Evolutionary conservation across 371 early-diverging fungal genomes (phyloP), one percentile per base, ranked within the genome.

Genomic region (Rhizopus delemar): DNA sequence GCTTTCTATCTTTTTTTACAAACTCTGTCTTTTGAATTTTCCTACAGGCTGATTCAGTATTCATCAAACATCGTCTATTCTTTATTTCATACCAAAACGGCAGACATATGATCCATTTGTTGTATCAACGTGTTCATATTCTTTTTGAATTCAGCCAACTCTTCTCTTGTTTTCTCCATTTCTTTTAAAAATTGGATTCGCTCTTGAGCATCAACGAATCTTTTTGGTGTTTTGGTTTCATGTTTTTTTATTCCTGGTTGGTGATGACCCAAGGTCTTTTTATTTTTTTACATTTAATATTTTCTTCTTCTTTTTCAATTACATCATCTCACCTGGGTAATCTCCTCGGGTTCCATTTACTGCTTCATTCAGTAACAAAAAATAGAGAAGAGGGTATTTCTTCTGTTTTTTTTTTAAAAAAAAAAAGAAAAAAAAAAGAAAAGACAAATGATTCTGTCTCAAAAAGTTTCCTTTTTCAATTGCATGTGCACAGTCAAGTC

Each of bases 81-180:
- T 33, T 46, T 34, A 16, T 32, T 29, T 28, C 60, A 62, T 71
- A 84, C 69, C 69, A 87, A 68, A 57, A 84, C 85, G 2, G 73
- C 39, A 6, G 78, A 71, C 62, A 87, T 84, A 38, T 76, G 79
- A 16, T 80, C 70, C 77, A 87, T 79, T 46, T 87, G 85, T 33
- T 78, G 73, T 8, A 80, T 69, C 8, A 87, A 64, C 2, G 75
- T 78, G 28, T 76, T 78, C 63, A 87, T 70, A 41, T 87, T 84
- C 43, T 71, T 71, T 29, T 82, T 74, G 53, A 85, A 85, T 32
- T 76, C 61, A 32, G 68, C 71, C 11, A 87, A 56, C 22, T 85
- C 84, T 38, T 79, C 65, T 43, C 85, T 73, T n/a, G 85, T 77
- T 46, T 72, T 68, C 4, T 70, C 68, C 62, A 79, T 73, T 43